Evolutionary conservation across 2,329 filamentous ascomycete genomes (phyloP).

Genomic region (Talaromyces sp.): DNA sequence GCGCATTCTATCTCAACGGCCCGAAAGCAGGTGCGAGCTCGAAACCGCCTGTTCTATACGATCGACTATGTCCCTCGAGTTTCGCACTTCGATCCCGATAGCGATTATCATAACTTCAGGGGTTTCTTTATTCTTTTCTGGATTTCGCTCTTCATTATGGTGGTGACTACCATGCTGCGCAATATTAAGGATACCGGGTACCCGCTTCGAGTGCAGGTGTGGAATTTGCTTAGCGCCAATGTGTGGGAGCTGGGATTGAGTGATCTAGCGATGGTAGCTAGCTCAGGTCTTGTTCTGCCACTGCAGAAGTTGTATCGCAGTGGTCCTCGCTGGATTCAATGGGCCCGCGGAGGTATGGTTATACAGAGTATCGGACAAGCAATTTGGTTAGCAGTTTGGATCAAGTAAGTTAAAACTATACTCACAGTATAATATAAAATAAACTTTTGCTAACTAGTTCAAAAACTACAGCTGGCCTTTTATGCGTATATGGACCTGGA

Average conservation of each 20-base stretch:
- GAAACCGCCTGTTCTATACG: conserved; percentile 84
- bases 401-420: conserved; percentile 53
- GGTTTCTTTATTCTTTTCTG: conserved; percentile 99
- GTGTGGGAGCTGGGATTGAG: conserved; percentile 82
- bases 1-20: conserved; percentile 82
- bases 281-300: conserved; percentile 70
- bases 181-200: conserved; percentile 94
- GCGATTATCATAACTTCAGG: conserved; percentile 90
- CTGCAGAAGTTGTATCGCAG: conserved; percentile 70
- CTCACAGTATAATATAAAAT: not conserved
- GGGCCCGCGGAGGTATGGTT: conserved; percentile 75
- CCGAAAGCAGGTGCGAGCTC: conserved; percentile 79
- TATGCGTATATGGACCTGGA: conserved; percentile 89
- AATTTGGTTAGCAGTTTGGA: conserved; percentile 80
- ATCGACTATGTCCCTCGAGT: conserved; percentile 89
- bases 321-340: conserved; percentile 62
- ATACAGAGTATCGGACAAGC: conserved; percentile 82
- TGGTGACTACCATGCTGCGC: conserved; percentile 87
- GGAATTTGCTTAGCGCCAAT: conserved; percentile 84
- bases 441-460: not conserved
- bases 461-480: conserved; percentile 68
- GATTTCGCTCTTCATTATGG: conserved; percentile 96
- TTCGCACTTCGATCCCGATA: conserved; percentile 91
- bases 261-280: conserved; percentile 82
- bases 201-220: conserved; percentile 82